Percentiles rank a stretch among this genome's conserved stretches.
Conservation (phyloP, 106 monocot species). For the Allium sativum region DNA sequence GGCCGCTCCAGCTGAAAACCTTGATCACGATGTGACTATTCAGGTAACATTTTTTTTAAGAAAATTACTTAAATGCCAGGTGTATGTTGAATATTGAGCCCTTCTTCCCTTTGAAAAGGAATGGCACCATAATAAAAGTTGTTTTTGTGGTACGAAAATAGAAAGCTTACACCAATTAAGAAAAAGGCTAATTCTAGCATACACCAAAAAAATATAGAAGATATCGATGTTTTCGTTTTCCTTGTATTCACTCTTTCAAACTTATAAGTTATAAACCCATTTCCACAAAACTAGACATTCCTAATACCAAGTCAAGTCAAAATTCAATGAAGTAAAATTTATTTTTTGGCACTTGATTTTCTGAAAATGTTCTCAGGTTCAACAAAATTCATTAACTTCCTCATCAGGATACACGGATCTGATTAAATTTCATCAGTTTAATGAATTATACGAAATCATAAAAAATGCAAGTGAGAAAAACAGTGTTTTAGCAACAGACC, state of each 20-base stretch:
- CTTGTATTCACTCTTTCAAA: too few relatives aligned
- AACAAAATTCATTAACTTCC: too few relatives aligned
- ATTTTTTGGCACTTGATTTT: too few relatives aligned
- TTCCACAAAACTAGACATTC: too few relatives aligned
- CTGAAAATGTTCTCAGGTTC: too few relatives aligned
- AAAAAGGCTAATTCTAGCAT: not conserved
- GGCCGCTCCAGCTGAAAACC: constrained; percentile 33
- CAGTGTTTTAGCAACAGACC: not conserved
- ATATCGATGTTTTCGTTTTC: too few relatives aligned
- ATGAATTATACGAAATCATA: not conserved
- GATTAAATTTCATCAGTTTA: too few relatives aligned
- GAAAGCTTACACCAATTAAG: not conserved
- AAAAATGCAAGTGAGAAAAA: not conserved
- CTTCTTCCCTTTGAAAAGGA: not conserved
- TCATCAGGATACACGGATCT: too few relatives aligned
- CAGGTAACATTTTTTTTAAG: constrained; percentile 34
- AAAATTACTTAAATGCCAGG: not conserved
- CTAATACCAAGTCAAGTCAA: too few relatives aligned
- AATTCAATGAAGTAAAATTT: too few relatives aligned
- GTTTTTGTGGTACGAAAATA: not conserved
- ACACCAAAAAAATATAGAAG: not conserved
- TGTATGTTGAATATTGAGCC: not conserved
- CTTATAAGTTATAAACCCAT: too few relatives aligned
- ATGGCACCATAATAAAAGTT: too few relatives aligned
- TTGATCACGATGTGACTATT: constrained; percentile 74